These are phyloP conservation scores for Dipteronia dyeriana DNA, from an alignment of 345 rosid genomes.

Conservation along the genomic window DNA sequence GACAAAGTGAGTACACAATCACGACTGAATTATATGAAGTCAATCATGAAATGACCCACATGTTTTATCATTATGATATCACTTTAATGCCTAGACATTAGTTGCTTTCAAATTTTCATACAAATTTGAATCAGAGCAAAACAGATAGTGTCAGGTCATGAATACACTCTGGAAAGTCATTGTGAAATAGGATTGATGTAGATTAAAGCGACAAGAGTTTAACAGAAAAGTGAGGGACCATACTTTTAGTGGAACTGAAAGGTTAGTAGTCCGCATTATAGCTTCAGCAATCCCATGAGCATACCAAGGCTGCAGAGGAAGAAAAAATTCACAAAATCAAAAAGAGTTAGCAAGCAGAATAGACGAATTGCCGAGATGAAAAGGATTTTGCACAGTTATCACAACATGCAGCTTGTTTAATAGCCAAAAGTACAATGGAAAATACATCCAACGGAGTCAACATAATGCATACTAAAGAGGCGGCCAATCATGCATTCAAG, in stretches of 20 bases:
- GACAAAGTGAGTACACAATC: background rate
- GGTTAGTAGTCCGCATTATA: constrained; percentile 82
- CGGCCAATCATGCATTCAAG: background rate
- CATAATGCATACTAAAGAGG: background rate
- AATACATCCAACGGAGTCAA: background rate
- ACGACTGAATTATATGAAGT: background rate
- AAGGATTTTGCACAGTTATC: constrained; percentile 1
- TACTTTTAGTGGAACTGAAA: constrained; percentile 87
- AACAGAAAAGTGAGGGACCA: constrained; percentile 19
- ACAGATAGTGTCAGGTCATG: background rate
- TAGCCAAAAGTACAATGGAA: constrained; percentile 1
- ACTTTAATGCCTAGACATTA: background rate
- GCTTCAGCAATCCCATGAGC: constrained; percentile 99
- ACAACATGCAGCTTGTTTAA: constrained; percentile 14
- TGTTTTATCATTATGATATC: background rate
- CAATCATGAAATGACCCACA: background rate
- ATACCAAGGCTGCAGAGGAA: constrained; percentile 84
- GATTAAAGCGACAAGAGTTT: constrained; percentile 8
- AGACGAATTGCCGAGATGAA: constrained; percentile 7
- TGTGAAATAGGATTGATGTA: background rate
- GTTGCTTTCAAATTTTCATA: constrained; percentile 5
- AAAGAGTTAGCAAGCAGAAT: constrained; percentile 7
- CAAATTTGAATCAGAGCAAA: constrained; percentile 3
- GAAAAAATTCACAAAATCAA: constrained; percentile 15
- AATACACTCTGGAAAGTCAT: background rate